These are phyloP conservation scores for Trypanosoma melophagium DNA, from an alignment of 208 protist genomes.

Conservation along the genomic window DNA sequence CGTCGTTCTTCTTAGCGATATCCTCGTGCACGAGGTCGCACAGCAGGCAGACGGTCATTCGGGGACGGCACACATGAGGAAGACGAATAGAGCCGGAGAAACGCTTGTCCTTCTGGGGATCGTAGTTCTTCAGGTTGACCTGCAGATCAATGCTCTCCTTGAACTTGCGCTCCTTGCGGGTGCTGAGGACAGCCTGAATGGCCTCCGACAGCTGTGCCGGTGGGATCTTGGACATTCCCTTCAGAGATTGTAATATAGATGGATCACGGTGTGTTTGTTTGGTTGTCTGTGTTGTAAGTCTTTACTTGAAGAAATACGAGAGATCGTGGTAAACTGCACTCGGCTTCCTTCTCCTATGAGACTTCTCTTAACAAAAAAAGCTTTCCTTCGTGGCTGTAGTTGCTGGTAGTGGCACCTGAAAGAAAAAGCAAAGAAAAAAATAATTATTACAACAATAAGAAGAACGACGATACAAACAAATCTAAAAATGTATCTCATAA, in stretches of 20 bases:
- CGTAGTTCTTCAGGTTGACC: constrained; percentile 99
- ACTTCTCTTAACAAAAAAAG: constrained; percentile 17
- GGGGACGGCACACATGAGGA: constrained; percentile 91
- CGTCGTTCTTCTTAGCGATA: constrained; percentile 89
- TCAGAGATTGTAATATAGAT: background rate
- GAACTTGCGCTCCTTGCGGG: constrained; percentile 94
- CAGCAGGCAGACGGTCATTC: constrained; percentile 96
- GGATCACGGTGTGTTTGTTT: constrained; percentile 4
- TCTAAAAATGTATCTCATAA: background rate
- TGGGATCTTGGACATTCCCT: constrained; percentile 90
- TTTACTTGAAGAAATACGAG: background rate
- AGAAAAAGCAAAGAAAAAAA: constrained; percentile 16
- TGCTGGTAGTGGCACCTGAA: constrained; percentile 18
- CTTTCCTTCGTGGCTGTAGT: constrained; percentile 22
- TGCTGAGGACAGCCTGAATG: constrained; percentile 79
- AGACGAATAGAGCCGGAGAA: constrained; percentile 97
- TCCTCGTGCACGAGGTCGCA: constrained; percentile 97
- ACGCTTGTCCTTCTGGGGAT: constrained; percentile 99
- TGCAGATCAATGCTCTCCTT: constrained; percentile 99
- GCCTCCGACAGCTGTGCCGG: constrained; percentile 75
- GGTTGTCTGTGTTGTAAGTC: constrained; percentile 3
- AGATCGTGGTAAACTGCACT: constrained; percentile 26
- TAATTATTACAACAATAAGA: background rate
- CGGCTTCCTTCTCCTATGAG: constrained; percentile 23
- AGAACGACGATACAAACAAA: background rate